Evolutionary conservation across 805 yeast genomes (phyloP).

Genomic region (Millerago galiae): DNA sequence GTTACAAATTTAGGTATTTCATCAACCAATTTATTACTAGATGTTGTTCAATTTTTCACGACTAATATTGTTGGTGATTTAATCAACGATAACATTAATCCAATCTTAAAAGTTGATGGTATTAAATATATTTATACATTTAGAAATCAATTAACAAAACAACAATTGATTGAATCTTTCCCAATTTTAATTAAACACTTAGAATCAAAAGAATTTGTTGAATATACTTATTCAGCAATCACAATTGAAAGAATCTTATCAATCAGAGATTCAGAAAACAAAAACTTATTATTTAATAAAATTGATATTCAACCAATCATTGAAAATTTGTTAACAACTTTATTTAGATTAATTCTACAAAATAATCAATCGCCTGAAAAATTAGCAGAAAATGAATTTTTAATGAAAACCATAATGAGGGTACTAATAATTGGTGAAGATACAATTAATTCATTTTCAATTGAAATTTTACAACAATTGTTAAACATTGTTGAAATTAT

Average conservation of each 20-base stretch:
- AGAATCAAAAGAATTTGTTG: slow-evolving; percentile 62
- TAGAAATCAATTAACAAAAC: slow-evolving; percentile 88
- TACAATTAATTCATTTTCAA: slow-evolving; percentile 39
- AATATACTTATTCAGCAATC: slow-evolving; percentile 88
- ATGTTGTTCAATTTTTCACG: slow-evolving; percentile 81
- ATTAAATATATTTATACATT: slow-evolving; percentile 84
- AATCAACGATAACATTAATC: slow-evolving; percentile 49
- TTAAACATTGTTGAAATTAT: slow-evolving; percentile 64
- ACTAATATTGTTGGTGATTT: slow-evolving; percentile 80
- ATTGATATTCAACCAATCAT: slow-evolving; percentile 62
- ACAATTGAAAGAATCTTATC: slow-evolving; percentile 86
- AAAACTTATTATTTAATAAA: slow-evolving; percentile 60
- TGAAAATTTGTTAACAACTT: slow-evolving; percentile 52
- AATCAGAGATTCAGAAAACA: slow-evolving; percentile 48
- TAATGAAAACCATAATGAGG: slow-evolving; percentile 85
- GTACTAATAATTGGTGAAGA: slow-evolving; percentile 70
- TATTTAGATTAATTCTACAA: slow-evolving; percentile 60
- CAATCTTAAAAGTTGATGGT: slow-evolving; percentile 86
- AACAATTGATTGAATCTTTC: slow-evolving; percentile 70
- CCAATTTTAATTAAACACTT: slow-evolving; percentile 74
- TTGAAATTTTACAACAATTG: slow-evolving; percentile 53
- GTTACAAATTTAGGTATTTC: slow-evolving; percentile 84
- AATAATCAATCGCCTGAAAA: slow-evolving; percentile 73
- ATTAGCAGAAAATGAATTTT: slow-evolving; percentile 88
- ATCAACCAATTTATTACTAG: slow-evolving; percentile 75